These are phyloP conservation scores for Malus hybrid DNA, from an alignment of 331 rosid genomes.

Conservation along the genomic window DNA sequence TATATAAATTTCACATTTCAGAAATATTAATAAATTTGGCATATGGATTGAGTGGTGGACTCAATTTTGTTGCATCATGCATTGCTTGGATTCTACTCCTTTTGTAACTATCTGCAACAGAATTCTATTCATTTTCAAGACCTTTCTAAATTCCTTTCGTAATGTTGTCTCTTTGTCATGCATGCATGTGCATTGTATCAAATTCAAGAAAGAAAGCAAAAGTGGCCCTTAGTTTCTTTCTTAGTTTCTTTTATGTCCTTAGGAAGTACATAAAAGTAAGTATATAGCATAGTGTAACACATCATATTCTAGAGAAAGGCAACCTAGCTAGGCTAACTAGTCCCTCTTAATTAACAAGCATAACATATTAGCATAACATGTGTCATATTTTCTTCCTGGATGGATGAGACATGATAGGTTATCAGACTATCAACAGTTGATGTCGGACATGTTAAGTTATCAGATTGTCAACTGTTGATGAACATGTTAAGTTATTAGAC, in stretches of 20 bases:
- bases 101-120: slow-evolving; percentile 5
- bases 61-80: slow-evolving; percentile 11
- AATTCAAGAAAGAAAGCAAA: slow-evolving; percentile 3
- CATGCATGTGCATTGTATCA: background rate
- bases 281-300: background rate
- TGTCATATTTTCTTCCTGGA: too few species aligned
- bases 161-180: slow-evolving; percentile 11
- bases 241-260: background rate
- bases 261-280: background rate
- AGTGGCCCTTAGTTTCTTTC: background rate
- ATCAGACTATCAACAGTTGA: too few species aligned
- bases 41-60: slow-evolving; percentile 3
- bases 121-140: slow-evolving; percentile 17
- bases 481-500: too few species aligned
- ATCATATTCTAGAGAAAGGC: background rate
- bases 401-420: too few species aligned
- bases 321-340: too few species aligned
- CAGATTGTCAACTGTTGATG: background rate
- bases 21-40: background rate
- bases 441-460: background rate
- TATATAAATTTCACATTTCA: background rate
- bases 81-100: slow-evolving; percentile 59
- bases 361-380: too few species aligned
- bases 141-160: slow-evolving; percentile 44
- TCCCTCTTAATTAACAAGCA: too few species aligned